Conservation (phyloP, 805 yeast genomes). For the Danielia reshetovae region DNA sequence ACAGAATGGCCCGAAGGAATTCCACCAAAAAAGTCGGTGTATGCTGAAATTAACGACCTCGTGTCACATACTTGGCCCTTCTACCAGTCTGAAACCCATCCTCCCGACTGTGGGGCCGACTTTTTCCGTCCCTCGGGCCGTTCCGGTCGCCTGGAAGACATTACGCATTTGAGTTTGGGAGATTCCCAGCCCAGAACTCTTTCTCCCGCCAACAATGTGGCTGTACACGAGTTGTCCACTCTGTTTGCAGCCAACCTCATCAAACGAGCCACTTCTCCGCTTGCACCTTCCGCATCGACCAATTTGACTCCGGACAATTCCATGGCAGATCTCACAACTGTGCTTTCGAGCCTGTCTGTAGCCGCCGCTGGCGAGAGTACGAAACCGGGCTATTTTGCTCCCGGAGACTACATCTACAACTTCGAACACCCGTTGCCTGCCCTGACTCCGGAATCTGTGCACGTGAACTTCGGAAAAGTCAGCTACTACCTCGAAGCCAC, state of each 20-base stretch:
- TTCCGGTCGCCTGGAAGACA: slow-evolving; percentile 20
- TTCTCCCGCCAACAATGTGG: slow-evolving; percentile 10
- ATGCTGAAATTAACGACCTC: slow-evolving; percentile 59
- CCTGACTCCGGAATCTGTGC: slow-evolving; percentile 74
- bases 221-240: slow-evolving; percentile 12
- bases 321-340: slow-evolving; percentile 21
- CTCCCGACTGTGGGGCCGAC: slow-evolving; percentile 46
- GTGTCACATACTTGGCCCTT: slow-evolving; percentile 91
- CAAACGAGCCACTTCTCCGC: slow-evolving; percentile 29
- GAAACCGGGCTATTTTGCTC: slow-evolving; percentile 46
- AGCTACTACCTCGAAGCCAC: slow-evolving; percentile 64
- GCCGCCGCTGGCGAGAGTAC: slow-evolving; percentile 2
- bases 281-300: slow-evolving; percentile 3
- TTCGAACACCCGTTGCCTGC: slow-evolving; percentile 87
- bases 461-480: slow-evolving; percentile 79
- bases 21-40: slow-evolving; percentile 77
- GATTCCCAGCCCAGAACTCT: slow-evolving; percentile 2
- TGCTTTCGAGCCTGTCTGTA: slow-evolving; percentile 19
- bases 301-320: slow-evolving; percentile 21
- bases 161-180: slow-evolving; percentile 32
- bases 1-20: slow-evolving; percentile 99
- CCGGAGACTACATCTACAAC: slow-evolving; percentile 90
- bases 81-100: slow-evolving; percentile 37
- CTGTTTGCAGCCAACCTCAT: slow-evolving; percentile 22
- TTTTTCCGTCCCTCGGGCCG: slow-evolving; percentile 20